Evolutionary conservation across 768 basidiomycete species (phyloP).

Genomic region (Amanita subjunquillea): DNA sequence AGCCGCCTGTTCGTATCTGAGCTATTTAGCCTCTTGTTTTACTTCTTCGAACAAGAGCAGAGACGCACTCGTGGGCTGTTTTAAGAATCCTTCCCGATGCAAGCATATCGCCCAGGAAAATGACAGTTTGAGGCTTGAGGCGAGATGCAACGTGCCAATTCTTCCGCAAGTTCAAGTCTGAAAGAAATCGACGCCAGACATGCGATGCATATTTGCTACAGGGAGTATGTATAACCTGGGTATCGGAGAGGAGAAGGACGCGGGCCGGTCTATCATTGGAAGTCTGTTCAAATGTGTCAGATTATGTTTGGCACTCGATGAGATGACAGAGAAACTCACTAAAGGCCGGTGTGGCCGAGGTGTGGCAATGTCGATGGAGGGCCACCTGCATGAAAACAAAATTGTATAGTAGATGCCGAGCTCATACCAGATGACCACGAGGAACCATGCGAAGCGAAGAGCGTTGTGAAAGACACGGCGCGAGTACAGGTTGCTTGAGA

Average conservation of each 20-base stretch:
- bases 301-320: constrained; percentile 1
- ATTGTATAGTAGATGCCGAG: constrained; percentile 48
- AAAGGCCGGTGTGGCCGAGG: constrained; percentile 6
- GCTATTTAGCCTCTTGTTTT: neutral
- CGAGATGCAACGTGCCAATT: constrained; percentile 56
- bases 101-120: constrained; percentile 74
- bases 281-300: neutral
- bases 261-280: neutral
- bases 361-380: constrained; percentile 13
- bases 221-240: constrained; percentile 8
- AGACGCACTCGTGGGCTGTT: constrained; percentile 30
- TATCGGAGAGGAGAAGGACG: constrained; percentile 4
- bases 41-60: neutral
- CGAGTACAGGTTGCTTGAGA: constrained; percentile 11
- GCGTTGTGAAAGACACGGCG: constrained; percentile 26
- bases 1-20: constrained; percentile 53
- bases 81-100: constrained; percentile 48
- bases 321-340: constrained; percentile 12
- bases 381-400: constrained; percentile 53
- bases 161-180: constrained; percentile 54
- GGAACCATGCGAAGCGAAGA: constrained; percentile 42
- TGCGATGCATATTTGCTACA: constrained; percentile 14
- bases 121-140: constrained; percentile 50
- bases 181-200: constrained; percentile 30
- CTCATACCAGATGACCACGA: constrained; percentile 58